These are phyloP conservation scores for Mytilinidion resinicola DNA, from an alignment of 495 filamentous ascomycete genomes.

Conservation along the genomic window DNA sequence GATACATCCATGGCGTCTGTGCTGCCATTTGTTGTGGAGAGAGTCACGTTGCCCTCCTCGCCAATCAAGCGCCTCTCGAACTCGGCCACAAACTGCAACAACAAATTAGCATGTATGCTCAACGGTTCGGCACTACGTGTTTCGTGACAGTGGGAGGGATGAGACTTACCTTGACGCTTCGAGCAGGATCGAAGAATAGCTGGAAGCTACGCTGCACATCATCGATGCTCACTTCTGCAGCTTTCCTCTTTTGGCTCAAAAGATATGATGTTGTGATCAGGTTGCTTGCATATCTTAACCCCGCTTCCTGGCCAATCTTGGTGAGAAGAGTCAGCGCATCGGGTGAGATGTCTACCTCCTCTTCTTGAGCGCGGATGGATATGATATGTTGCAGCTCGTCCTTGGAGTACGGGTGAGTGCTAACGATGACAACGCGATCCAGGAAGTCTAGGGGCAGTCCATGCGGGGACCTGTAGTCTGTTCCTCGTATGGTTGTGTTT, in stretches of 20 bases:
- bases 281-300: slow-evolving; percentile 88
- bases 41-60: slow-evolving; percentile 70
- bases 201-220: slow-evolving; percentile 91
- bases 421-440: slow-evolving; percentile 92
- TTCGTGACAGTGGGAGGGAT: no score
- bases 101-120: slow-evolving; percentile 1
- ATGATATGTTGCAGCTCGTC: slow-evolving; percentile 90
- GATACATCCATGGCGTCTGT: slow-evolving; percentile 78
- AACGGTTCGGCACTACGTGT: not conserved
- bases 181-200: slow-evolving; percentile 81
- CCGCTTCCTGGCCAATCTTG: slow-evolving; percentile 90
- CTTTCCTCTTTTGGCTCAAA: slow-evolving; percentile 69
- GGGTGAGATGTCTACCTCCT: slow-evolving; percentile 83
- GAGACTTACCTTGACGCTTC: slow-evolving; percentile 63
- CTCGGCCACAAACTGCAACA: slow-evolving; percentile 61
- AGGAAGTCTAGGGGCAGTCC: slow-evolving; percentile 93
- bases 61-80: slow-evolving; percentile 92
- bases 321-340: slow-evolving; percentile 87
- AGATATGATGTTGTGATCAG: slow-evolving; percentile 90
- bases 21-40: slow-evolving; percentile 55
- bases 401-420: slow-evolving; percentile 77
- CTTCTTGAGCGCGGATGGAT: slow-evolving; percentile 84
- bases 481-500: slow-evolving; percentile 85
- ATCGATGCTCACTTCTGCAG: slow-evolving; percentile 68
- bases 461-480: slow-evolving; percentile 84